Evolutionary conservation across 176 grass and related monocot species (phyloP), one percentile per base, ranked within the genome.

Genomic region (Oryza glaberrima): DNA sequence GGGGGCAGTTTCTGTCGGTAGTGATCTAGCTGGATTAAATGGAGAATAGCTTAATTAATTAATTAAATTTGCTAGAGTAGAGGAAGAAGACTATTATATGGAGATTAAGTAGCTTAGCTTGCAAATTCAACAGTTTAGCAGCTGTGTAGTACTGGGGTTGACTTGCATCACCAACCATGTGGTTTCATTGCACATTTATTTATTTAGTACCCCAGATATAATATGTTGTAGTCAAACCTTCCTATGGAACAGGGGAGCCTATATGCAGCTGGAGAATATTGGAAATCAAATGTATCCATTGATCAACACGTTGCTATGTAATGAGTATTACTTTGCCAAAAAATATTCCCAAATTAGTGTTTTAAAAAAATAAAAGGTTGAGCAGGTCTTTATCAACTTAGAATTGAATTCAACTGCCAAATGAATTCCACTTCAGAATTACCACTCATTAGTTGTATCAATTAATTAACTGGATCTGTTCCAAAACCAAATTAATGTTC

Each of bases 81-180:
- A 38, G 65, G 44, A 54, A 7, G 52, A 7, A 61, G 25, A 85
- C 51, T 34, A 73, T 9, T 38, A 38, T 38, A 38, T 38, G 36
- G 19, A 6, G 41, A 46, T 44, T 20, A 40, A 17, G 17, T 72
- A 58, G 19, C 17, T 56, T 41, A 56, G 36, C n/a, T 82, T 58
- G 10, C 52, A 56, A 56, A 44, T 44, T 10, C 7, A 19, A 64
- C 9, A 30, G 60, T 44, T 58, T 45, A 69, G 28, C 64, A 47
- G 20, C 9, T n/a, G 14, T 47, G 4, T 5, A 41, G 51, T n/a
- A 16, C 40, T 19, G 22, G 43, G 68, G 56, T 80, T 86, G 76
- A 80, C 84, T 80, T 86, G 25, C 52, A 65, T 11, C 23, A 66
- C 8, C 84, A 56, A 40, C 35, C 67, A 28, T 79, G 75, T 79